Evolutionary conservation across 768 basidiomycete species (phyloP), one percentile per base, ranked within the genome.

Genomic region (Podaxis sp.): DNA sequence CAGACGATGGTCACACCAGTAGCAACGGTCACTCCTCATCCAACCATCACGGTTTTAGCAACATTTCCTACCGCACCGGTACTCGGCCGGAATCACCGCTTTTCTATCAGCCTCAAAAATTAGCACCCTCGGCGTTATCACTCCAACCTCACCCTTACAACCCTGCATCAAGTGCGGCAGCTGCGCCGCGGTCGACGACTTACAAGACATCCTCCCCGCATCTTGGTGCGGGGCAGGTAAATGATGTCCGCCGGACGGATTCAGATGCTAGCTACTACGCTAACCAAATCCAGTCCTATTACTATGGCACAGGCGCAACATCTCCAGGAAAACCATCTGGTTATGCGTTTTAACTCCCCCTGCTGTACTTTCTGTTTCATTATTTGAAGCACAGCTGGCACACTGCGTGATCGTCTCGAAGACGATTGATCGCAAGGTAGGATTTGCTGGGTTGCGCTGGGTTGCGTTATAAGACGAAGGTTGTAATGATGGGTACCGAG

Each of bases 251-350:
- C 26, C 52, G 50, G 24, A 22, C 22, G 33, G 54, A 50, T 28
- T 61, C 46, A 28, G 61, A 56, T 48, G 53, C 53, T 17, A 60
- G 22, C 52, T 61, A 48, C 13, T 62, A 62, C 37, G 55, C 55
- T 24, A 36, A 38, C 28, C 61, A 50, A 41, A 37, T 56, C 6
- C 61, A 51, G 22, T 61, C 51, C 5, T 53, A 54, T 46, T 61
- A 55, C 28, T 56, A 56, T 30, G 60, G 52, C 40, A 41, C 46
- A 26, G 54, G 37, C 53, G 36, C 54, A 38, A 49, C n/a, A 8
- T 17, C 61, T 56, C 37, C 50, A 2, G 22, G 33, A 38, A 38
- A 54, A 30, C 20, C 54, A 38, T 30, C 52, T 24, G 61, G 22
- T 28, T 17, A 49, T 30, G 44, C 41, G 24, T 22, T 44, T 20